phyloP scores from a whole-genome alignment of 2,329 filamentous ascomycete species.

The Stagonosporopsis rhizophila region DNA sequence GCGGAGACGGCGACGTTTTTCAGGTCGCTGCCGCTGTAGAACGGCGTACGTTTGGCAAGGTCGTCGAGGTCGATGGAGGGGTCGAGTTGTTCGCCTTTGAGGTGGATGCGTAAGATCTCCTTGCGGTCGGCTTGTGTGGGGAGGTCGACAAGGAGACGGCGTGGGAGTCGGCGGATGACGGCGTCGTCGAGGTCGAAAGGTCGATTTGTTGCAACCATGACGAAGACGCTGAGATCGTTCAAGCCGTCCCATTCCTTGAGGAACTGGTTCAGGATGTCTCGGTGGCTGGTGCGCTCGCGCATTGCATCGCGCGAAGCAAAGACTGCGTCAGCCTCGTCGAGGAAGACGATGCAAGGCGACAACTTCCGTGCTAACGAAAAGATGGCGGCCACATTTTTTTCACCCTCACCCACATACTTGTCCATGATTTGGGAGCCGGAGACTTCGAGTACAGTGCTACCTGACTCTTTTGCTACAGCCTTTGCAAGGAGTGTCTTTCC shows the following conservation, averaged over 20 bases:
- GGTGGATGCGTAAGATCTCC: conserved; percentile 74
- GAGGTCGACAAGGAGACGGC: conserved; percentile 76
- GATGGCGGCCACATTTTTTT: conserved; percentile 91
- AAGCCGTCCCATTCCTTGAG: conserved; percentile 96
- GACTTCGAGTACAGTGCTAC: conserved; percentile 79
- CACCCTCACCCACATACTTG: conserved; percentile 94
- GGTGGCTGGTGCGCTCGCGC: conserved; percentile 72
- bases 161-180: conserved; percentile 76
- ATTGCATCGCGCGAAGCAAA: conserved; percentile 77
- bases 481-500: conserved; percentile 72
- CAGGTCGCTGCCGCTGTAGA: conserved; percentile 83
- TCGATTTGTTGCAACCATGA: conserved; percentile 97
- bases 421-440: conserved; percentile 92
- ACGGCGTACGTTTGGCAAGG: conserved; percentile 71
- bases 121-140: conserved; percentile 71
- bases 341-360: conserved; percentile 90
- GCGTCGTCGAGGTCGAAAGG: conserved; percentile 94
- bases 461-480: conserved; percentile 69
- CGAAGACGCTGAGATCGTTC: conserved; percentile 82
- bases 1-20: conserved; percentile 84
- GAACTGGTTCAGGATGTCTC: conserved; percentile 96
- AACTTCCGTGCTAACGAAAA: conserved; percentile 92
- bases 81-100: conserved; percentile 71
- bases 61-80: conserved; percentile 65
- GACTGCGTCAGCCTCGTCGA: conserved; percentile 95